Percentiles rank a stretch among this genome's conserved stretches.
Conservation (phyloP, 345 rosid species). For the Brassica cretica region DNA sequence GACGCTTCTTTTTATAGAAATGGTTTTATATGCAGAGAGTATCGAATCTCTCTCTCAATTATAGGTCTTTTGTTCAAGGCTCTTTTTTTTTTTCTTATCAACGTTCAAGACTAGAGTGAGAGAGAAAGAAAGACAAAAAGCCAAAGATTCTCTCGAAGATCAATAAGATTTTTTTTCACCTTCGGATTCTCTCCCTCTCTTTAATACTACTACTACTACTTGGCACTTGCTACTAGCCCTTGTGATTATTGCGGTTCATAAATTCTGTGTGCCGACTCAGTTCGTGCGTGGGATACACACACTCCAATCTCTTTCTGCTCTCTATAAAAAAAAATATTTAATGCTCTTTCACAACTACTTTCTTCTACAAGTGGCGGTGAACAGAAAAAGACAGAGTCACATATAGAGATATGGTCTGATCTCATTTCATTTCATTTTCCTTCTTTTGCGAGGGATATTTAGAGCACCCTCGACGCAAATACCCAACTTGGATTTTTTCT, state of each 20-base stretch:
- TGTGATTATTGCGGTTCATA: slow-evolving; percentile 22
- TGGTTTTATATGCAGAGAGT: slow-evolving; percentile 17
- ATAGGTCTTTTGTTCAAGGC: slow-evolving; percentile 19
- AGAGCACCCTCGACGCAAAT: too few relatives aligned
- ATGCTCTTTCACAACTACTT: slow-evolving; percentile 35
- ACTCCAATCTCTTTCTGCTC: not conserved
- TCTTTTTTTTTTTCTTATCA: too few relatives aligned
- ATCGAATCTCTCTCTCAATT: slow-evolving; percentile 31
- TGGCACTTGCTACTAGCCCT: not conserved
- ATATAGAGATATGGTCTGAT: slow-evolving; percentile 7
- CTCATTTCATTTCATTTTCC: slow-evolving; percentile 31
- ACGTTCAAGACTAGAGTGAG: not conserved
- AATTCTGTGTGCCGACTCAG: slow-evolving; percentile 21
- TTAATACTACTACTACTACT: not conserved
- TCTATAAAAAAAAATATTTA: not conserved
- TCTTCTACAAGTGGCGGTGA: slow-evolving; percentile 30
- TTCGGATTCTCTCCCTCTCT: slow-evolving; percentile 30
- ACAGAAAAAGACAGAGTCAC: slow-evolving; percentile 31
- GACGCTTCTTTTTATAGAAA: slow-evolving; percentile 41
- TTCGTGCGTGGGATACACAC: slow-evolving; percentile 19
- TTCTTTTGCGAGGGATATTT: slow-evolving; percentile 36
- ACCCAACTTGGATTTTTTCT: too few relatives aligned
- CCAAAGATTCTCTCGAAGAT: slow-evolving; percentile 40
- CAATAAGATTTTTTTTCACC: slow-evolving; percentile 40
- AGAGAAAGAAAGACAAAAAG: slow-evolving; percentile 8